phyloP scores from a whole-genome alignment of 768 basidiomycete genomes.

The Pleurotus ostreatus region DNA sequence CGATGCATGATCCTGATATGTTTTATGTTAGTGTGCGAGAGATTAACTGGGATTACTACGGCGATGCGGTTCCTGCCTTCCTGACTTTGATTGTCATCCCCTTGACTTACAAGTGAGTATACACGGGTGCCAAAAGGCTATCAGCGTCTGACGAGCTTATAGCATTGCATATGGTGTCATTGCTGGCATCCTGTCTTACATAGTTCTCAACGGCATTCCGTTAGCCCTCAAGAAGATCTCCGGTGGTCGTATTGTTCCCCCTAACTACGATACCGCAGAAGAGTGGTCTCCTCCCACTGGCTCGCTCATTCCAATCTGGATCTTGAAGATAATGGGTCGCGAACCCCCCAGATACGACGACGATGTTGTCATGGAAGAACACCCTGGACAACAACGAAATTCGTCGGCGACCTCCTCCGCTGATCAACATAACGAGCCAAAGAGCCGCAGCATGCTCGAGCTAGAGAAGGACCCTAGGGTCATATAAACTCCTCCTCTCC shows the following conservation, averaged over 20 bases:
- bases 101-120: constrained; percentile 66
- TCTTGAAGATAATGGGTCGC: background rate
- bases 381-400: background rate
- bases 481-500: background rate
- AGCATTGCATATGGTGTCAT: constrained; percentile 92
- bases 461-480: background rate
- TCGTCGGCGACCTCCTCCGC: background rate
- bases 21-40: constrained; percentile 54
- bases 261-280: constrained; percentile 61
- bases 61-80: constrained; percentile 86
- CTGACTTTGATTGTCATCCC: constrained; percentile 78
- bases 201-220: constrained; percentile 70
- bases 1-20: constrained; percentile 6
- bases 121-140: background rate
- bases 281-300: constrained; percentile 72
- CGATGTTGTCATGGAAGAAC: background rate
- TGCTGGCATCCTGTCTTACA: constrained; percentile 67
- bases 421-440: background rate
- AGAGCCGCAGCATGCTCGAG: background rate
- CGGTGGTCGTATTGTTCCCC: constrained; percentile 58
- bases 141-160: constrained; percentile 5
- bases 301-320: constrained; percentile 46
- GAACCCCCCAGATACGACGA: background rate
- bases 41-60: constrained; percentile 88
- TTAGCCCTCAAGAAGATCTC: constrained; percentile 50